phyloP scores from a whole-genome alignment of 2,329 filamentous ascomycete species.

The Phaeosphaeria sp. region DNA sequence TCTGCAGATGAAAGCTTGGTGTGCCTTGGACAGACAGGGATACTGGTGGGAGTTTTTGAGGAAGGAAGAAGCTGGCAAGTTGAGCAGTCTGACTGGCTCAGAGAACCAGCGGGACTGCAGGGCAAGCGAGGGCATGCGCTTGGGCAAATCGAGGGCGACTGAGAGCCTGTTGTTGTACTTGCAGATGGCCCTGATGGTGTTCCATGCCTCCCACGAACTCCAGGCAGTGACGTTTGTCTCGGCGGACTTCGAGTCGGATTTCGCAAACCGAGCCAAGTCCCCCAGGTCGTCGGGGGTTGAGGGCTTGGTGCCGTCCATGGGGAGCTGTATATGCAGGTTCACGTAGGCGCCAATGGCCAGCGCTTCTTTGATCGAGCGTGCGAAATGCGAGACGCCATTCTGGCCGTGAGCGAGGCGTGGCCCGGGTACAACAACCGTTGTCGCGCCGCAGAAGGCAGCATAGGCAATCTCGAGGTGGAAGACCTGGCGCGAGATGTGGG shows the following conservation, averaged over 20 bases:
- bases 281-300: constrained; percentile 59
- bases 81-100: constrained; percentile 66
- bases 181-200: constrained; percentile 83
- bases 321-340: constrained; percentile 80
- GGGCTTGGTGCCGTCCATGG: constrained; percentile 79
- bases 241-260: constrained; percentile 46
- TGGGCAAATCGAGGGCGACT: constrained; percentile 68
- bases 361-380: constrained; percentile 81
- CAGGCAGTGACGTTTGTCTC: constrained; percentile 60
- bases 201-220: constrained; percentile 92
- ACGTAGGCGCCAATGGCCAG: constrained; percentile 77
- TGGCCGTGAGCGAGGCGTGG: constrained; percentile 70
- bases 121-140: constrained; percentile 62
- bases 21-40: constrained; percentile 64
- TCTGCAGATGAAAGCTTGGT: constrained; percentile 64
- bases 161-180: constrained; percentile 82
- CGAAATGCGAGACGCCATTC: constrained; percentile 73
- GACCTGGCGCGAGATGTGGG: constrained; percentile 86
- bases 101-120: constrained; percentile 69
- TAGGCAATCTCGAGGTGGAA: constrained; percentile 91
- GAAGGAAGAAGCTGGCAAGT: constrained; percentile 61
- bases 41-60: constrained; percentile 65
- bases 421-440: constrained; percentile 81
- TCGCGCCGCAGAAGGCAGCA: constrained; percentile 91
- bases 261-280: constrained; percentile 60